Base-by-base conservation (phyloP, 805 yeast species). In the Wickerhamiella brachini region DNA sequence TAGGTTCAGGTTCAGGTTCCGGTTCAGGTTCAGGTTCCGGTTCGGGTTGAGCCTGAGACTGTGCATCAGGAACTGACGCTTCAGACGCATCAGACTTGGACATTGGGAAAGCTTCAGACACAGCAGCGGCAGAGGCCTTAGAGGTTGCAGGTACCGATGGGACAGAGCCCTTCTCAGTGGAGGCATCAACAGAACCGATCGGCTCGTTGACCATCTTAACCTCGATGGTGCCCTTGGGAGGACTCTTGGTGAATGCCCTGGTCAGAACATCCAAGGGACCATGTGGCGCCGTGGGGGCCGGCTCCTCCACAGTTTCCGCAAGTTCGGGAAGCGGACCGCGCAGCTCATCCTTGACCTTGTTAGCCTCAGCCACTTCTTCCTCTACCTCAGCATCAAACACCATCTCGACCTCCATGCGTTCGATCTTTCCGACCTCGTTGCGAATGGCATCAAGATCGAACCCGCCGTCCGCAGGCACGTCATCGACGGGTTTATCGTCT, bases 391-490 rank as follows among this genome's bases (percentile, higher is more conserved):
- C 56, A 44, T 60, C 64, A 47, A 59, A 59, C 20, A 56, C 53
- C 58, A 61, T 53, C 48, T 57, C 53, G 10, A 52, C 49, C 2
- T 53, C 54, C 38, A 46, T 10, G 43, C 59, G 57, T 49, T 63
- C 65, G 13, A 68, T 56, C 12, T 57, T 56, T n/a, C 57, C 57
- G 15, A 71, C 62, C 44, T 70, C 74, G 8, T 58, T 47, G 31
- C 64, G 52, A 34, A 70, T 61, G 2, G 72, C 73, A 20, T 65
- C 70, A 10, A 71, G 54, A 50, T 70, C 73, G 52, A 70, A 71
- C 48, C 71, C 69, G 55, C 71, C 68, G 64, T 68, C 48, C 66
- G 66, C 49, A 65, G 63, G 57, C 67, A 66, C 59, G 65, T 70
- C 31, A 13, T 26, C 17, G 10, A 5, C 38, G 5, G 46, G 46